These are phyloP conservation scores for Citropsis articulata DNA, from an alignment of 345 rosid genomes.

Conservation along the genomic window DNA sequence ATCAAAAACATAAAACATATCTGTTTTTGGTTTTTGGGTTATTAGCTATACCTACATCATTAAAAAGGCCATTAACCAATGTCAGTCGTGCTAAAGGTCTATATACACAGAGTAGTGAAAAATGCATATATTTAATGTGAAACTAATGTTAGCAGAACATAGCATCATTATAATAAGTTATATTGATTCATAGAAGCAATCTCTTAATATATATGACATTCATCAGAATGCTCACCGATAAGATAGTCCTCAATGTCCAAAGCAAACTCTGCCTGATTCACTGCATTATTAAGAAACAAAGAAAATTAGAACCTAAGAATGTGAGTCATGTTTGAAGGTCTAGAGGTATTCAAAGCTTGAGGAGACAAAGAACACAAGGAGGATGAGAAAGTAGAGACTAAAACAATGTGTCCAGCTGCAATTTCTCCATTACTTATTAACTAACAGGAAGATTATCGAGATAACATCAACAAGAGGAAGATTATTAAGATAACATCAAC, in stretches of 20 bases:
- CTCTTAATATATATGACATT: background rate
- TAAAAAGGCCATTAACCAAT: background rate
- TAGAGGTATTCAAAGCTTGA: background rate
- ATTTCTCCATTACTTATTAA: background rate
- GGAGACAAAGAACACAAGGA: conserved; percentile 3
- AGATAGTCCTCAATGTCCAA: conserved; percentile 93
- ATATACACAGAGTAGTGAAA: background rate
- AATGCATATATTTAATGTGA: background rate
- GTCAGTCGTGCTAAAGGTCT: background rate
- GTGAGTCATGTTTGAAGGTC: background rate
- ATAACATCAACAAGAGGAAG: background rate
- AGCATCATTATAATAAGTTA: background rate
- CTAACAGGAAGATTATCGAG: background rate
- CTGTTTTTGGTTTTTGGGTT: background rate
- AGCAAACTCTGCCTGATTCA: conserved; percentile 60
- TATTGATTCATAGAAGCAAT: background rate
- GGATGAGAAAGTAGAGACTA: background rate
- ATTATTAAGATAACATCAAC: background rate
- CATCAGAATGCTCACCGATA: conserved; percentile 50
- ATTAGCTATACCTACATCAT: background rate
- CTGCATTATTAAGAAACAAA: conserved; percentile 38
- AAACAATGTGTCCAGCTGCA: background rate
- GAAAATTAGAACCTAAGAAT: background rate
- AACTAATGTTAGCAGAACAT: background rate
- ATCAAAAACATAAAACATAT: background rate